Base-by-base conservation (phyloP, 352 stramenopile species). In the Phytophthora tubulina region DNA sequence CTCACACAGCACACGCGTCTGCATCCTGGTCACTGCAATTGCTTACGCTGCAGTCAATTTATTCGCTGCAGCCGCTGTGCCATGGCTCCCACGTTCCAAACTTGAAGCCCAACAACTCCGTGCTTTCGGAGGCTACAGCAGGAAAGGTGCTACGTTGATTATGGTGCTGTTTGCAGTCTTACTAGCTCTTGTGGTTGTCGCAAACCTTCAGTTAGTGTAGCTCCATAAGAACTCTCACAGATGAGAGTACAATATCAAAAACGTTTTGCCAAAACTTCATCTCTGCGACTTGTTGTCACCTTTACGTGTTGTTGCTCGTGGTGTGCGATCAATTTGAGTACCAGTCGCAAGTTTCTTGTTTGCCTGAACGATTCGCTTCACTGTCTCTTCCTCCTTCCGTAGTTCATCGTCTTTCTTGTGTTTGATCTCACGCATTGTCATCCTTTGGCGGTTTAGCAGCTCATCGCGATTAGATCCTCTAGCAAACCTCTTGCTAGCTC, bases 401-500 rank as follows among this genome's bases (percentile, higher is more conserved):
- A 80, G 3, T 33, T 84, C 80, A 8, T 86, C 71, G 17, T 84
- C 72, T 46, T 89, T 89, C 55, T 85, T 84, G 11, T 61, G 54
- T 56, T 89, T 80, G 2, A 81, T 62, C 30, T 86, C 76, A 15
- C 56, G 75, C 51, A 86, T 84, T 3, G 80, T 81, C 1, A 76
- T 56, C 52, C 65, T 75, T 56, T 90, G 81, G 44, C 76, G 75
- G 30, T 65, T 60, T 15, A 75, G 67, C 30, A 86, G 53, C 31
- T 89, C 79, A 3, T 79, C 71, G 2, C 70, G 66, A 21, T 61
- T 64, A 0, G 64, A 67, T 33, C 55, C 50, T 39, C 53, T 69
- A 6, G 39, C 46, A 21, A 63, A 27, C 35, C 38, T 65, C 36
- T 63, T 77, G 7, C 5, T 30, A 13, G 48, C 45, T 50, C 30